Percentiles rank a stretch among this genome's conserved stretches.
Conservation (phyloP, 768 basidiomycete species). For the Mycena vitilis region DNA sequence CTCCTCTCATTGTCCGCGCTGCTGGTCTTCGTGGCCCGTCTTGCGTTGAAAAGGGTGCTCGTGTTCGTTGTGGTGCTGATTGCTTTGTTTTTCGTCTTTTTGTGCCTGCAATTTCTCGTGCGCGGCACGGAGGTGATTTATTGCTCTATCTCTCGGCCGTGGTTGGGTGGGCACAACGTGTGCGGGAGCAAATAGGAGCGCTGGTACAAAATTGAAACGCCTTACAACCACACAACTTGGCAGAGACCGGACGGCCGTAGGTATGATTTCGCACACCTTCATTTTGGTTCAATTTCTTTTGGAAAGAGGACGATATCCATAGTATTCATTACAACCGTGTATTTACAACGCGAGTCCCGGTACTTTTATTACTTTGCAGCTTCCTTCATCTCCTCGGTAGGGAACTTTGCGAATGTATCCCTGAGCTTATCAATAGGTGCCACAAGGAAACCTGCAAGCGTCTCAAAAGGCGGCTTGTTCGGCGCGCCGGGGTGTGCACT, state of each 20-base stretch:
- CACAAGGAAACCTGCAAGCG: conserved; percentile 62
- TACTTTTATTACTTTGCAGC: conserved; percentile 21
- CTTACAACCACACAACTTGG: not conserved
- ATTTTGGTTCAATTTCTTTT: no score
- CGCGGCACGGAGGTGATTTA: not conserved
- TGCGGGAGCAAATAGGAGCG: not conserved
- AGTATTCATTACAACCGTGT: not conserved
- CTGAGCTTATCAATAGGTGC: conserved; percentile 70
- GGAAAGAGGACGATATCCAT: no score
- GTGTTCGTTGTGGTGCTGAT: not conserved
- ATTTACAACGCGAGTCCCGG: no score
- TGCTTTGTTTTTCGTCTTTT: not conserved
- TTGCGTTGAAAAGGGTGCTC: not conserved
- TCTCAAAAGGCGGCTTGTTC: conserved; percentile 72
- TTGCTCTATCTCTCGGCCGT: not conserved
- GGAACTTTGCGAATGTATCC: conserved; percentile 67
- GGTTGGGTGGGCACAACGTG: not conserved
- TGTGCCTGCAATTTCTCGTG: not conserved
- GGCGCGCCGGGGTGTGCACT: conserved; percentile 66
- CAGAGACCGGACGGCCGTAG: not conserved
- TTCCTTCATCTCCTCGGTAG: conserved; percentile 64
- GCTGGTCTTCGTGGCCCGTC: not conserved
- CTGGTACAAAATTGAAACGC: not conserved
- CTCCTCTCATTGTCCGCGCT: conserved; percentile 14
- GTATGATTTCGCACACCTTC: not conserved